These are phyloP conservation scores for Lagenidium giganteum DNA, from an alignment of 352 stramenopile genomes.

Conservation along the genomic window DNA sequence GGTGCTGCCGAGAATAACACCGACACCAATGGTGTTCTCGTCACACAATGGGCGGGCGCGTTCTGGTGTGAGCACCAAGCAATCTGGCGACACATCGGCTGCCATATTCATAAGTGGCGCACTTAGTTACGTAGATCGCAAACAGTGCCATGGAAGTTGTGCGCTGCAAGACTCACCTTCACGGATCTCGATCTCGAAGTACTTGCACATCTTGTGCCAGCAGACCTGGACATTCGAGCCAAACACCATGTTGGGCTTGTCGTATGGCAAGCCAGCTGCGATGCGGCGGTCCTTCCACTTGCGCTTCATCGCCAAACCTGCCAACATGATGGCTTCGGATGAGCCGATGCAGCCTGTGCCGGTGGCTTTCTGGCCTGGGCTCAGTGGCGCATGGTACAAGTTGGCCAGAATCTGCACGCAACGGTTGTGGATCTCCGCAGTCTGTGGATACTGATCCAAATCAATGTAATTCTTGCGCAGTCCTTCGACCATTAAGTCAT, in stretches of 20 bases:
- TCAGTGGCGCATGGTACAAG: conserved; percentile 81
- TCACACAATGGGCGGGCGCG: conserved; percentile 73
- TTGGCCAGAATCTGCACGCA: conserved; percentile 91
- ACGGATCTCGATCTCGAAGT: conserved; percentile 91
- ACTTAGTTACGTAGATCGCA: neutral
- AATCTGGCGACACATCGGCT: conserved; percentile 81
- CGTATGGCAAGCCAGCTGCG: conserved; percentile 63
- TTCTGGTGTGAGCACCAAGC: conserved; percentile 81
- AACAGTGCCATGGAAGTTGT: neutral
- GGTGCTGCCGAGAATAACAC: conserved; percentile 89
- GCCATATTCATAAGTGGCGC: too few species aligned
- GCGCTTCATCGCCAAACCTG: conserved; percentile 89
- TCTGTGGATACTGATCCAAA: conserved; percentile 90
- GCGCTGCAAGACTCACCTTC: conserved; percentile 23
- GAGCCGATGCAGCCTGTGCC: conserved; percentile 90
- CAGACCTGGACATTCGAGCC: conserved; percentile 90
- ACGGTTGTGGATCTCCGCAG: conserved; percentile 90
- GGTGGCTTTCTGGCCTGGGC: conserved; percentile 45
- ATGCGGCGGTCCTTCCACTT: conserved; percentile 85
- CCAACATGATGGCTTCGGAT: conserved; percentile 91
- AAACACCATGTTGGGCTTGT: conserved; percentile 92
- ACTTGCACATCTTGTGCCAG: conserved; percentile 94
- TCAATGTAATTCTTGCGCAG: conserved; percentile 92
- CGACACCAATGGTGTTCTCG: conserved; percentile 91
- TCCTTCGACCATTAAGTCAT: conserved; percentile 87